Percentiles rank a stretch among this genome's conserved stretches.
These are phyloP conservation scores for Stentor roeselii DNA, from an alignment of 73 alveolate genomes.

Conservation along the genomic window DNA sequence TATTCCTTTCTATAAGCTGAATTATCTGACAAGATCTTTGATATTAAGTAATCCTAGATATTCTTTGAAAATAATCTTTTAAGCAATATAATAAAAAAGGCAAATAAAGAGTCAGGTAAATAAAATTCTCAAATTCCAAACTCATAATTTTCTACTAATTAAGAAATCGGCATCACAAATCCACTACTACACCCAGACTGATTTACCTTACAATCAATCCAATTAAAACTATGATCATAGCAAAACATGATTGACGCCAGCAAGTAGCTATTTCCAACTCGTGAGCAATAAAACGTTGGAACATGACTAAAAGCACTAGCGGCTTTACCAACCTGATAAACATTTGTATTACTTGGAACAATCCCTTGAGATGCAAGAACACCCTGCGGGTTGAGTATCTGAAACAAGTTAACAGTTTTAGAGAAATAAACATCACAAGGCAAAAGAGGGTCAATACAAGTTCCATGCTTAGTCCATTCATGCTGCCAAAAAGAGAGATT, in stretches of 20 bases:
- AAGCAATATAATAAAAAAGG: no score
- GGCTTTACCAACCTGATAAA: neutral
- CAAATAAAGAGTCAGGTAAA: no score
- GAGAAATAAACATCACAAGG: slow-evolving; percentile 1
- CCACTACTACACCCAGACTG: neutral
- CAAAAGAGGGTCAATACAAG: neutral
- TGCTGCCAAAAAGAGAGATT: slow-evolving; percentile 8
- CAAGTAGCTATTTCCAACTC: neutral
- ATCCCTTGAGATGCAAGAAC: neutral
- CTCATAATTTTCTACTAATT: no score
- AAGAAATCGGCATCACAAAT: no score
- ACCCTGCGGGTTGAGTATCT: neutral
- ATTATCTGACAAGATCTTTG: no score
- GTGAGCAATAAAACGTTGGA: neutral
- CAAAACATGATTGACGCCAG: neutral
- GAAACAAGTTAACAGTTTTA: neutral
- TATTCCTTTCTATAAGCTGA: no score
- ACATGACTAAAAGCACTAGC: neutral
- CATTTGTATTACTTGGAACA: neutral
- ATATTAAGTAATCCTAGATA: no score
- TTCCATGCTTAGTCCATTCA: slow-evolving; percentile 24
- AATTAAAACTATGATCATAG: neutral
- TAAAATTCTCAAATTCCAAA: no score
- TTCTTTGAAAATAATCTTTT: no score
- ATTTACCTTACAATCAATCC: neutral